These are phyloP conservation scores for Saccharomycopsis capsularis DNA, from an alignment of 805 yeast species.

Conservation along the genomic window DNA sequence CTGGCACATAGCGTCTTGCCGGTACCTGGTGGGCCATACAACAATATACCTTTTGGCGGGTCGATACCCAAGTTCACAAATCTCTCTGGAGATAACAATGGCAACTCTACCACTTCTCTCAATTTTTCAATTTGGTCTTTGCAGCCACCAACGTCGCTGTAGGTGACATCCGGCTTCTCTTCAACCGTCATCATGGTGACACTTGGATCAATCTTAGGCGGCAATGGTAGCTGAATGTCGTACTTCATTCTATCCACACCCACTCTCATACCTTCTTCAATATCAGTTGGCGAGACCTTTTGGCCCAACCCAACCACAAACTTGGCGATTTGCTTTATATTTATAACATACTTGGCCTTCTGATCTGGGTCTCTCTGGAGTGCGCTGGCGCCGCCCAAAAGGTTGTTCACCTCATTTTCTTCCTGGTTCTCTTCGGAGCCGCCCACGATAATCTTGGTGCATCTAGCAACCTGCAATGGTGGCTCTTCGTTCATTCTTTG, in stretches of 20 bases:
- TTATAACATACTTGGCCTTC: conserved; percentile 88
- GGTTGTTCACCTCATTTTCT: conserved; percentile 16
- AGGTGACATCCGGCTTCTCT: conserved; percentile 98
- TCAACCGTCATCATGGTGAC: conserved; percentile 99
- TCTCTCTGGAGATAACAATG: conserved; percentile 90
- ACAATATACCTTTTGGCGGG: conserved; percentile 95
- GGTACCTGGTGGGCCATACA: conserved; percentile 98
- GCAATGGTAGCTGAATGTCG: conserved; percentile 93
- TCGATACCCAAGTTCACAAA: conserved; percentile 96
- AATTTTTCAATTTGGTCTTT: conserved; percentile 96
- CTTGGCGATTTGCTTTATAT: conserved; percentile 96
- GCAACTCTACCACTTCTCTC: conserved; percentile 93
- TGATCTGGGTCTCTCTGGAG: conserved; percentile 34
- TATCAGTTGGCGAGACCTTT: conserved; percentile 95
- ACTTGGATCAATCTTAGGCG: conserved; percentile 95
- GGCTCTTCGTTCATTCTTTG: conserved; percentile 90
- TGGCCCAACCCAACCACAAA: conserved; percentile 96
- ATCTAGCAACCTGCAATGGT: conserved; percentile 96
- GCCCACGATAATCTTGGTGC: conserved; percentile 90
- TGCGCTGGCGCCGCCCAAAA: background rate
- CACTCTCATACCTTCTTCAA: conserved; percentile 99
- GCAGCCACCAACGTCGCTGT: conserved; percentile 97
- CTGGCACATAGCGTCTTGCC: conserved; percentile 98
- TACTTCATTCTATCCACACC: conserved; percentile 98
- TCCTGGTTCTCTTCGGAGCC: conserved; percentile 29